Evolutionary conservation across 1,284 basidiomycete species (phyloP).

Genomic region (Cryptococcus sp.): DNA sequence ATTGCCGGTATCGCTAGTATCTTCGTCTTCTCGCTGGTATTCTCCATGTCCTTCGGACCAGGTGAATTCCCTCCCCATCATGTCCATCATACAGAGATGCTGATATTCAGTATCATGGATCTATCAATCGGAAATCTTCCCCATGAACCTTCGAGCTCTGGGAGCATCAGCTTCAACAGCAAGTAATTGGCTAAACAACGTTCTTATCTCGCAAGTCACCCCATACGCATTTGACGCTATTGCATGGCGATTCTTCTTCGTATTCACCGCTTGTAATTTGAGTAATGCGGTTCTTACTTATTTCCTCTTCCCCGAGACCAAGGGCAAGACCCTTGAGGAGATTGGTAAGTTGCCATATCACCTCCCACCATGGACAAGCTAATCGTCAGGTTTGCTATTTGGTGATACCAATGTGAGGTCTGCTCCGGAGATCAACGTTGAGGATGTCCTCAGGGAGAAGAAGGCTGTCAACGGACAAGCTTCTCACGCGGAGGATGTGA

Average conservation of each 20-base stretch:
- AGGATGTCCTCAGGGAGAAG: neutral
- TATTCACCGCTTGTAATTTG: conserved; percentile 14
- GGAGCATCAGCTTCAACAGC: conserved; percentile 61
- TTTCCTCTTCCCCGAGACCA: conserved; percentile 21
- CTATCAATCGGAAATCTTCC: conserved; percentile 58
- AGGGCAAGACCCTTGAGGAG: conserved; percentile 13
- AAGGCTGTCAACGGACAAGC: neutral
- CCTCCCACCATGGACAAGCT: neutral
- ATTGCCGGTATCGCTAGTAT: conserved; percentile 25
- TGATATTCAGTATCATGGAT: conserved; percentile 58
- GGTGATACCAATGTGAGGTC: neutral
- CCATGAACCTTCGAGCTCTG: conserved; percentile 58
- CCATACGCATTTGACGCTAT: conserved; percentile 50
- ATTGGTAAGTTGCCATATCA: neutral
- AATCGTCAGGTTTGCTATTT: neutral
- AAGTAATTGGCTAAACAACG: conserved; percentile 52
- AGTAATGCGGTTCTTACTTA: conserved; percentile 10
- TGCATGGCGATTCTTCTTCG: conserved; percentile 25
- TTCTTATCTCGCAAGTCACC: conserved; percentile 53
- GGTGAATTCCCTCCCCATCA: conserved; percentile 1
- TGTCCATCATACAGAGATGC: neutral
- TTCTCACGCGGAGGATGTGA: neutral
- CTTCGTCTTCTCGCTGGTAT: conserved; percentile 25
- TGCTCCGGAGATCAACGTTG: neutral
- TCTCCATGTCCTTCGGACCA: conserved; percentile 26